Conservation (phyloP, 305 asterid species). For the Rubia tinctorum region DNA sequence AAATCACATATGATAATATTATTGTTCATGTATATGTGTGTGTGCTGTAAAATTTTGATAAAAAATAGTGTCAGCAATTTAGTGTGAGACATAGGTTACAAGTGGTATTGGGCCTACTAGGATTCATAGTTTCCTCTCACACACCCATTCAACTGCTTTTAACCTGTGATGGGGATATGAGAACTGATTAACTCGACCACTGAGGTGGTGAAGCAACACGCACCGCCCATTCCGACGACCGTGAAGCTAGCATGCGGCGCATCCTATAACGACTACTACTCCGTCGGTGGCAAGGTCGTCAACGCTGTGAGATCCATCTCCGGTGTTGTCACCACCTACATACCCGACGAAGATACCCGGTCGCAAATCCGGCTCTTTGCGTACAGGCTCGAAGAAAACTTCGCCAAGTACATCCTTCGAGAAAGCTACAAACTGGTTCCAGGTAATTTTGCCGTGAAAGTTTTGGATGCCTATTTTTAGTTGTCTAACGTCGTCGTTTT, state of each 20-base stretch:
- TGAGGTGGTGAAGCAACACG: constrained; percentile 35
- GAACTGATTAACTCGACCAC: constrained; percentile 33
- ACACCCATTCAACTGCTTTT: too few relatives aligned
- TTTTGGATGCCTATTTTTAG: too few relatives aligned
- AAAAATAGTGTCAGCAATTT: too few relatives aligned
- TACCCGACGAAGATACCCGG: constrained; percentile 29
- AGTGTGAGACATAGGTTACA: too few relatives aligned
- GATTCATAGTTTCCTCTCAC: too few relatives aligned
- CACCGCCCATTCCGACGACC: constrained; percentile 28
- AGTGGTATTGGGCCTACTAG: too few relatives aligned
- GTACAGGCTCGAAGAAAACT: constrained; percentile 29
- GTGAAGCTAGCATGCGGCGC: constrained; percentile 26
- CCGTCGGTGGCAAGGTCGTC: constrained; percentile 27
- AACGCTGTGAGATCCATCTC: constrained; percentile 21
- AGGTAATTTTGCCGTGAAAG: too few relatives aligned
- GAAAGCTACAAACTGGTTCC: constrained; percentile 39
- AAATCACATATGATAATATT: too few relatives aligned
- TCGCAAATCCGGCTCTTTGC: constrained; percentile 25
- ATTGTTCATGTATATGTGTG: too few relatives aligned
- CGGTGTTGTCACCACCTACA: constrained; percentile 14
- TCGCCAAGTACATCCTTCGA: constrained; percentile 25
- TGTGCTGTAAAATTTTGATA: too few relatives aligned
- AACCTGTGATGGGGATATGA: constrained; percentile 40
- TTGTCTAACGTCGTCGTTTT: too few relatives aligned
- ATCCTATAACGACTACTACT: constrained; percentile 23